phyloP scores from a whole-genome alignment of 163 green algal genomes.

The Scenedesmus sp. region DNA sequence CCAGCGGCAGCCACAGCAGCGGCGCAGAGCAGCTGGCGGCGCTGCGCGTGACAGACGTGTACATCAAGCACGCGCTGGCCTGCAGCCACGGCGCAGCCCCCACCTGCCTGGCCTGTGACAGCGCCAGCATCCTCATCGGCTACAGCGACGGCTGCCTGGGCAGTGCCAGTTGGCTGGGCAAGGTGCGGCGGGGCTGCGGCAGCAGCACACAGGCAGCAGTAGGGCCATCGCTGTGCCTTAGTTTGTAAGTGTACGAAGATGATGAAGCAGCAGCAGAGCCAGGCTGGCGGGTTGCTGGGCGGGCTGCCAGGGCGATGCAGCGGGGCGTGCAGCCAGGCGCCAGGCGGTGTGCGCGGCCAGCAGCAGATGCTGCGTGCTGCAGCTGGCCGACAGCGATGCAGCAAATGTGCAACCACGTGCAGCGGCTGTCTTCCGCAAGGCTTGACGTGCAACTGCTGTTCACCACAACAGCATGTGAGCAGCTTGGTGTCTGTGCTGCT shows the following conservation, averaged over 20 bases:
- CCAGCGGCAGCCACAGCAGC: background rate
- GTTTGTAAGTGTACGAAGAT: too few species aligned
- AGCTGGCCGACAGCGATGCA: too few species aligned
- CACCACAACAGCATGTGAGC: background rate
- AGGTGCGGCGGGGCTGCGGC: constrained; percentile 60
- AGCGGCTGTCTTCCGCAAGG: too few species aligned
- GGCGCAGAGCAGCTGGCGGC: background rate
- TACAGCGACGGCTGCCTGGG: constrained; percentile 75
- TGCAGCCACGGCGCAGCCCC: background rate
- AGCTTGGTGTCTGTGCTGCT: background rate
- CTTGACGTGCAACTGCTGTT: background rate
- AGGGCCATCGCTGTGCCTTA: too few species aligned
- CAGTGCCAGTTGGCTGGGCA: constrained; percentile 74
- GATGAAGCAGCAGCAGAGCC: background rate
- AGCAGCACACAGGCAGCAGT: background rate
- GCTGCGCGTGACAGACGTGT: background rate
- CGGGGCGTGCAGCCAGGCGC: background rate
- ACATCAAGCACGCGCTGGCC: constrained; percentile 3
- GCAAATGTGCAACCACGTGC: too few species aligned
- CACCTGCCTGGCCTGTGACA: constrained; percentile 17
- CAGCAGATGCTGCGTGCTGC: background rate
- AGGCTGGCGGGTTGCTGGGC: too few species aligned
- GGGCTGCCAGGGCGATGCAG: too few species aligned
- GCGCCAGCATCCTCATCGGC: constrained; percentile 64
- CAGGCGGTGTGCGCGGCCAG: background rate